These are phyloP conservation scores for Rhizopogon vesiculosus DNA, from an alignment of 768 basidiomycete genomes.

Conservation along the genomic window DNA sequence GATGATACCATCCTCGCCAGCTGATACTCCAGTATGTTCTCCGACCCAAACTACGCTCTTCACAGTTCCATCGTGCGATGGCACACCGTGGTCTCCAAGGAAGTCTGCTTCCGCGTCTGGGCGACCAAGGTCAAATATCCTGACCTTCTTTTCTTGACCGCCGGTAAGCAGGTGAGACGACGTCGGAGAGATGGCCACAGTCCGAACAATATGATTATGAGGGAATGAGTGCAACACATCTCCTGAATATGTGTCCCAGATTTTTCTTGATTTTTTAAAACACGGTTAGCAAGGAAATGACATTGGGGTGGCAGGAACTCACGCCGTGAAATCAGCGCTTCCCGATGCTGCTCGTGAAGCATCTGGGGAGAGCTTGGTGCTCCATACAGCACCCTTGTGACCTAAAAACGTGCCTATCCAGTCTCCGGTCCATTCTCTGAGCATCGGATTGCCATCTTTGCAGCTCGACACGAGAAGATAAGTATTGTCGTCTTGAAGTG, in stretches of 20 bases:
- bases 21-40: conserved; percentile 81
- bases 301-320: conserved; percentile 25
- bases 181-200: conserved; percentile 78
- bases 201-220: conserved; percentile 97
- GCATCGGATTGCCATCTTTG: conserved; percentile 98
- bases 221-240: conserved; percentile 90
- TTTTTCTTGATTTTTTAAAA: conserved; percentile 53
- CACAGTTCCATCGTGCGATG: conserved; percentile 83
- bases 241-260: conserved; percentile 95
- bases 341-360: conserved; percentile 85
- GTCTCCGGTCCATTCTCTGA: conserved; percentile 96
- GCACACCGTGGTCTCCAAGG: conserved; percentile 53
- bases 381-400: conserved; percentile 96
- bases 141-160: conserved; percentile 96
- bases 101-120: conserved; percentile 88
- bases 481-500: conserved; percentile 76
- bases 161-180: conserved; percentile 76
- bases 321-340: conserved; percentile 98
- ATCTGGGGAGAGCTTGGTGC: conserved; percentile 86
- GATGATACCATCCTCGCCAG: conserved; percentile 87
- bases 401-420: conserved; percentile 95
- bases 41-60: conserved; percentile 94
- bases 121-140: conserved; percentile 85
- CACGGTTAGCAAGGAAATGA: conserved; percentile 5
- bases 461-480: conserved; percentile 94